These are phyloP conservation scores for Gynochthodes officinalis DNA, from an alignment of 257 asterid species.

Conservation along the genomic window DNA sequence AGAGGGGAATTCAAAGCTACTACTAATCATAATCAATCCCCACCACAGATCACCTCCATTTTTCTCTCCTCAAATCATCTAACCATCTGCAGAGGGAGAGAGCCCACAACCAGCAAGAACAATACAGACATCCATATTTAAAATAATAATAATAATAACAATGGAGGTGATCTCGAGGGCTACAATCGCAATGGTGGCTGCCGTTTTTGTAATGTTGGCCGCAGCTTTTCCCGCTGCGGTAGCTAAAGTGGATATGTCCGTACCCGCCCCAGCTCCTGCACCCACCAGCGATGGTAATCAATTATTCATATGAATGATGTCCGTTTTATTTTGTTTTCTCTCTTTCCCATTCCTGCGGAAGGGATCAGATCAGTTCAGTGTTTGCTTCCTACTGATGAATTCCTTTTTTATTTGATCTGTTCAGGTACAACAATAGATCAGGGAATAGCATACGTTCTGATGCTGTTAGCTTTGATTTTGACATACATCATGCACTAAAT, in stretches of 20 bases:
- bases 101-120: no score
- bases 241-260: constrained; percentile 9
- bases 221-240: constrained; percentile 17
- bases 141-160: no score
- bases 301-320: not conserved
- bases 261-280: constrained; percentile 25
- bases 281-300: constrained; percentile 28
- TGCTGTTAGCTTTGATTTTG: constrained; percentile 35
- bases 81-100: not conserved
- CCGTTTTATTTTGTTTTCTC: no score
- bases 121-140: no score
- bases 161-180: constrained; percentile 26
- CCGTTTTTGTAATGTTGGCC: constrained; percentile 18
- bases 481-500: constrained; percentile 33
- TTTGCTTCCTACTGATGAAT: not conserved
- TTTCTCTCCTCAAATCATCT: constrained; percentile 1
- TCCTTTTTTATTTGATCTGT: not conserved
- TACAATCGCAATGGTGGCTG: constrained; percentile 7
- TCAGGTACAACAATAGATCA: constrained; percentile 37
- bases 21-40: no score
- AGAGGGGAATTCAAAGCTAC: not conserved
- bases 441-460: constrained; percentile 32
- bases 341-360: no score
- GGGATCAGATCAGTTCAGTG: no score
- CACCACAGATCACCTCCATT: not conserved